Conservation (phyloP, 345 rosid genomes). For the Rhizophora apiculata region DNA sequence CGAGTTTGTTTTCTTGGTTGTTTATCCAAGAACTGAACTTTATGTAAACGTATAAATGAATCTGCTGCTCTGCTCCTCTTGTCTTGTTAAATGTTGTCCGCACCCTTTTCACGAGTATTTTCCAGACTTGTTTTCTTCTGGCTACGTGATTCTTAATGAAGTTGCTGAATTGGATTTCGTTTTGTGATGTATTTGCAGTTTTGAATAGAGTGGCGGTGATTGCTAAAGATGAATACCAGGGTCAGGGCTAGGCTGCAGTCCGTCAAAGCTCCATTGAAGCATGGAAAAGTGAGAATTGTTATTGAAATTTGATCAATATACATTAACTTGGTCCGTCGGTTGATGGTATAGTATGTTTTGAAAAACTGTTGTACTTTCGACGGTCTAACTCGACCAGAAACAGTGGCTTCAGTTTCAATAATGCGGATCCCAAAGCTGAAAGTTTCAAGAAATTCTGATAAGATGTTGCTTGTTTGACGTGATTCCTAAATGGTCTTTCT, state of each 20-base stretch:
- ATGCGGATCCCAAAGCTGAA: constrained; percentile 21
- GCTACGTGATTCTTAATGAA: not conserved
- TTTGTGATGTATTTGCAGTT: constrained; percentile 8
- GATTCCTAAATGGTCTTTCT: constrained; percentile 23
- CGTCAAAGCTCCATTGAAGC: constrained; percentile 31
- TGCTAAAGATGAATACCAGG: constrained; percentile 35
- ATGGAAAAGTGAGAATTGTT: constrained; percentile 38
- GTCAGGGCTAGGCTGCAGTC: constrained; percentile 29
- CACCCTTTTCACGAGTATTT: too few species aligned
- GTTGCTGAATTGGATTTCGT: constrained; percentile 4
- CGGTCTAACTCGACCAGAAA: constrained; percentile 6
- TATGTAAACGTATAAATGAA: constrained; percentile 19
- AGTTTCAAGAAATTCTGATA: constrained; percentile 17
- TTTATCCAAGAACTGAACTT: constrained; percentile 17
- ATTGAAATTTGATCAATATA: constrained; percentile 19
- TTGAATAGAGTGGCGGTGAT: not conserved
- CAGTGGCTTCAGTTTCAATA: constrained; percentile 30
- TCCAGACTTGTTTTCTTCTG: not conserved
- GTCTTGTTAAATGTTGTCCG: not conserved
- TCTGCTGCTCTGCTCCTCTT: constrained; percentile 6
- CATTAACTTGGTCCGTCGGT: constrained; percentile 11
- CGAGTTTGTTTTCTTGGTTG: constrained; percentile 8
- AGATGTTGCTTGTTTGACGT: constrained; percentile 9
- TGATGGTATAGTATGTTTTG: constrained; percentile 10
- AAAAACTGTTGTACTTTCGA: constrained; percentile 22